phyloP scores from a whole-genome alignment of 2,329 filamentous ascomycete genomes.

The Paraphaeosphaeria minitans region DNA sequence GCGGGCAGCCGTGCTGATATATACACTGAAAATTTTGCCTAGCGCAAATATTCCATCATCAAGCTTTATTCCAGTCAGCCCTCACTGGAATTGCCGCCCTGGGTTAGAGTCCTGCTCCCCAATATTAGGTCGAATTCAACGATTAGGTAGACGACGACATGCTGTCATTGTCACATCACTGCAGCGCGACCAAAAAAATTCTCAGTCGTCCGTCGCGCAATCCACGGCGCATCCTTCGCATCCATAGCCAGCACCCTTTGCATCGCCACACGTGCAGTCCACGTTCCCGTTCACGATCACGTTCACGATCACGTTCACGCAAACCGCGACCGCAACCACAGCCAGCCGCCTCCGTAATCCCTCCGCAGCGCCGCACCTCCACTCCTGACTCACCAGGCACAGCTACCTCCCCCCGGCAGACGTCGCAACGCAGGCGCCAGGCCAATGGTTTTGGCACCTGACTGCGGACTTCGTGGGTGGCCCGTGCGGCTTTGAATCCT shows the following conservation, averaged over 20 bases:
- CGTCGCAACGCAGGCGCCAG: not conserved
- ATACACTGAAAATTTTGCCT: too few species aligned
- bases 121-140: too few species aligned
- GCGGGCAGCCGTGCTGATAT: too few species aligned
- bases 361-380: not conserved
- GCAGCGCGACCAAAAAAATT: not conserved
- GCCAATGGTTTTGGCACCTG: constrained; percentile 3
- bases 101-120: too few species aligned
- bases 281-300: too few species aligned
- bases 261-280: constrained; percentile 2
- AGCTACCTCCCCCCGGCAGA: constrained; percentile 2
- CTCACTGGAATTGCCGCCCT: too few species aligned
- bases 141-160: too few species aligned
- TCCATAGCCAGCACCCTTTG: not conserved
- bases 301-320: too few species aligned
- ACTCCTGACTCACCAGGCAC: constrained; percentile 1
- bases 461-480: constrained; percentile 7
- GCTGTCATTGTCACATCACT: not conserved
- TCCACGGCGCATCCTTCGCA: not conserved
- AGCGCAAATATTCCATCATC: too few species aligned
- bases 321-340: too few species aligned
- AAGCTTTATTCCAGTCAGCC: too few species aligned
- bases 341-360: not conserved
- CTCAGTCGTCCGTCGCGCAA: not conserved
- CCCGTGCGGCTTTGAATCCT: not conserved